Base-by-base conservation (phyloP, 345 rosid species). In the Isatis tinctoria region DNA sequence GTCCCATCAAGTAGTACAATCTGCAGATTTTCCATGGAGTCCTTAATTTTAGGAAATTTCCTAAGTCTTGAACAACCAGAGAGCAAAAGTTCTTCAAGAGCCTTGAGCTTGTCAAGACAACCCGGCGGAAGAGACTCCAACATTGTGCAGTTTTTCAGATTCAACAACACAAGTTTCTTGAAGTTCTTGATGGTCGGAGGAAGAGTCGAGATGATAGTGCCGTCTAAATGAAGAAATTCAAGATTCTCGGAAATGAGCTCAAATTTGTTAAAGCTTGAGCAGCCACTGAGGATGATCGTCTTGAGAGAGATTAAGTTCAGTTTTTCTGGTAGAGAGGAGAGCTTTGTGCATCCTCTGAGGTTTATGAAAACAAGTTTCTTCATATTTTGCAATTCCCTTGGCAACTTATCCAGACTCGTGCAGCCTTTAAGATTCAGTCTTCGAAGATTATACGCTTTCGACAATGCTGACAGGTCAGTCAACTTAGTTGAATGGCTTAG, bases 371-470 rank as follows among this genome's bases (percentile, higher is more conserved):
- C 60, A 2, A 82, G 78, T 1, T 28, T 60, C n/a, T 59, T 37
- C 54, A 67, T 70, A 26, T 61, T 61, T 54, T 51, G 6, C 52
- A 78, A 26, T 5, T 44, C 65, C 8, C 6, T 8, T 5, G 73
- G 66, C 0, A 59, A 36, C 35, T 60, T 39, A 13, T 1, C 58
- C 14, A 79, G 53, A 9, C 10, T 67, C 2, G 4, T 40, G 72
- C 86, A 80, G 2, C 66, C 51, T 28, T 39, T 35, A 26, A 83
- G 71, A n/a, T 11, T 3, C 10, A 80, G 24, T 5, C 60, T 36
- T 33, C 18, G 68, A 26, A 83, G 58, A 13, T 22, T 18, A 4
- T 0, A 3, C 0, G 80, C 80, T 1, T 52, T 6, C 12, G 76
- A 74, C 10, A 75, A 59, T 6, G 75, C 67, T 47, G 79, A 65